Conservation (phyloP, 208 protist species). For the Acanthamoeba sp. region DNA sequence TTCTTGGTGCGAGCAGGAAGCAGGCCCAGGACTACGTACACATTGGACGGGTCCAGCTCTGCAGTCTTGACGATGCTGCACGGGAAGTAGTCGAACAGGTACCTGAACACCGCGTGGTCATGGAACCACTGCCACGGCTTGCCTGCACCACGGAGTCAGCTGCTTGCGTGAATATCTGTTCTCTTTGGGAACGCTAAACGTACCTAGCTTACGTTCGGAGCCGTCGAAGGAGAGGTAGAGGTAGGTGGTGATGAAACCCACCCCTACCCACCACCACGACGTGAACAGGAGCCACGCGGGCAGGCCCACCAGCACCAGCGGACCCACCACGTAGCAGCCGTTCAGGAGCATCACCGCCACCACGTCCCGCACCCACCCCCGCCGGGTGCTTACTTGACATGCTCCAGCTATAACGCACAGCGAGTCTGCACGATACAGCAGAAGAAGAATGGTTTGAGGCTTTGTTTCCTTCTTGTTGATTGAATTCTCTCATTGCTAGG, state of each 20-base stretch:
- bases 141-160: background rate
- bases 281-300: slow-evolving; percentile 40
- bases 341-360: background rate
- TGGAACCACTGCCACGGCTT: slow-evolving; percentile 40
- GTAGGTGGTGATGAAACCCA: slow-evolving; percentile 22
- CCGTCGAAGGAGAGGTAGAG: slow-evolving; percentile 51
- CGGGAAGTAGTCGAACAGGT: slow-evolving; percentile 67
- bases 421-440: no score
- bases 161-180: background rate
- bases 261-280: background rate
- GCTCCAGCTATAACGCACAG: no score
- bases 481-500: no score
- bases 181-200: background rate
- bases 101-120: slow-evolving; percentile 19
- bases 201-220: background rate
- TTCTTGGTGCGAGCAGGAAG: background rate
- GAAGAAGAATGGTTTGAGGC: no score
- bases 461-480: no score
- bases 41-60: background rate
- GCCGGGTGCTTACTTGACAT: no score
- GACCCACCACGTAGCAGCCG: slow-evolving; percentile 41
- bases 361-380: background rate
- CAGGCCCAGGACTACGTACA: background rate
- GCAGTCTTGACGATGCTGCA: slow-evolving; percentile 2
- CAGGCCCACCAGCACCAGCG: slow-evolving; percentile 35